Conservation (phyloP, 352 stramenopile species). For the Pythium aristosporum region DNA sequence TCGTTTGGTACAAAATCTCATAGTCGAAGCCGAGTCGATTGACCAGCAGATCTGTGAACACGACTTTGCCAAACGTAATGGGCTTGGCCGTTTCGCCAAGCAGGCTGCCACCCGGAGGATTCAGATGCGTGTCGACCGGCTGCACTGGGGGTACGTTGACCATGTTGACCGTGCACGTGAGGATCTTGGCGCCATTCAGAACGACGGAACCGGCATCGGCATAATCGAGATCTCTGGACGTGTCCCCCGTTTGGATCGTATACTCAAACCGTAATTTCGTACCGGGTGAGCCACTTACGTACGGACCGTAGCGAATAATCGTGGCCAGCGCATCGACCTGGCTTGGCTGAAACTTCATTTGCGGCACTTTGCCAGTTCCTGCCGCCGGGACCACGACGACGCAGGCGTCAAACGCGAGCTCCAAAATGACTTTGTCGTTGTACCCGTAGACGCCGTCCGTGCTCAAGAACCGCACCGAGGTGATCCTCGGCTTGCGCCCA, state of each 20-base stretch:
- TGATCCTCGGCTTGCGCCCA: conserved; percentile 62
- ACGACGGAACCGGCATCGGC: conserved; percentile 49
- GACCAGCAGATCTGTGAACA: conserved; percentile 72
- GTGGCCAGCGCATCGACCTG: conserved; percentile 27
- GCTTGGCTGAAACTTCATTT: conserved; percentile 60
- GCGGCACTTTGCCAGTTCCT: conserved; percentile 34
- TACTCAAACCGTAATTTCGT: conserved; percentile 71
- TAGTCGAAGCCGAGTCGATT: conserved; percentile 75
- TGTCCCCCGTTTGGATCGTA: conserved; percentile 70
- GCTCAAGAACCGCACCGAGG: conserved; percentile 49
- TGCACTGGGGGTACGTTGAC: conserved; percentile 38
- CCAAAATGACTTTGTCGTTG: conserved; percentile 53
- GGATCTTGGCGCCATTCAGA: conserved; percentile 65
- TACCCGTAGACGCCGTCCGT: conserved; percentile 63
- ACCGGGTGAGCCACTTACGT: conserved; percentile 53
- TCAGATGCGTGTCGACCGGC: conserved; percentile 68
- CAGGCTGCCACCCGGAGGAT: conserved; percentile 64
- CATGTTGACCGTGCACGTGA: conserved; percentile 55
- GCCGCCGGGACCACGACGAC: conserved; percentile 38
- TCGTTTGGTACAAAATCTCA: conserved; percentile 51
- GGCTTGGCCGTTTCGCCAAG: conserved; percentile 37
- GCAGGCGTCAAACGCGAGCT: conserved; percentile 68
- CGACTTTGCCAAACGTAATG: conserved; percentile 59
- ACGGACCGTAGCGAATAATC: conserved; percentile 61
- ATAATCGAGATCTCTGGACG: conserved; percentile 64